Percentiles rank a stretch among this genome's conserved stretches.
Evolutionary conservation across 2,329 filamentous ascomycete genomes (phyloP).

Genomic region (Claviceps fusiformis): DNA sequence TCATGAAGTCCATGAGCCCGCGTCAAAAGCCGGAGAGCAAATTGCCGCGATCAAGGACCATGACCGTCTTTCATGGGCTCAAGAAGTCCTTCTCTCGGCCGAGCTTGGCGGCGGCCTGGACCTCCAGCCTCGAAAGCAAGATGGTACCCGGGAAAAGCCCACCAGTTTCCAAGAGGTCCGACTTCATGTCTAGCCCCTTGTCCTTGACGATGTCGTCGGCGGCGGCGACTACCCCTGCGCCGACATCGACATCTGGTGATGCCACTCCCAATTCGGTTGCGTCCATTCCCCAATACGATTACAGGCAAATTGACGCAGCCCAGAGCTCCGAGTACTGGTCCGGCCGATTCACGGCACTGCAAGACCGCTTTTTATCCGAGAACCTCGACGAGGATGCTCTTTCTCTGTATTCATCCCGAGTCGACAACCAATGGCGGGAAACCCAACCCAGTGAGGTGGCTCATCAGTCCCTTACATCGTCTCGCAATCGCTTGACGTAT

Average conservation of each 20-base stretch:
- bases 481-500: slow-evolving; percentile 12
- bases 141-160: background rate
- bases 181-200: background rate
- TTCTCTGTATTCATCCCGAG: background rate
- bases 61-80: slow-evolving; percentile 30
- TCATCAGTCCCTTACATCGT: background rate
- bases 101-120: slow-evolving; percentile 11
- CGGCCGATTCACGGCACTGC: slow-evolving; percentile 44
- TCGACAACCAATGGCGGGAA: background rate
- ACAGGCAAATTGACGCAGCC: slow-evolving; percentile 23
- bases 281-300: slow-evolving; percentile 10
- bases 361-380: slow-evolving; percentile 30
- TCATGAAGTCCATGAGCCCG: background rate
- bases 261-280: background rate
- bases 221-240: background rate
- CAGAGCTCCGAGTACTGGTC: slow-evolving; percentile 44
- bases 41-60: slow-evolving; percentile 31
- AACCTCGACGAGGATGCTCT: slow-evolving; percentile 9
- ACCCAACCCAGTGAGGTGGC: background rate
- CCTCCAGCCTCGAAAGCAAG: slow-evolving; percentile 10
- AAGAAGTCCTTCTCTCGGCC: slow-evolving; percentile 30
- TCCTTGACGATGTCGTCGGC: background rate
- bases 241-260: background rate
- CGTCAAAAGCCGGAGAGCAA: slow-evolving; percentile 9
- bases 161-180: background rate